phyloP scores from a whole-genome alignment of 1,284 basidiomycete species.

The Moesziomyces parantarcticus region DNA sequence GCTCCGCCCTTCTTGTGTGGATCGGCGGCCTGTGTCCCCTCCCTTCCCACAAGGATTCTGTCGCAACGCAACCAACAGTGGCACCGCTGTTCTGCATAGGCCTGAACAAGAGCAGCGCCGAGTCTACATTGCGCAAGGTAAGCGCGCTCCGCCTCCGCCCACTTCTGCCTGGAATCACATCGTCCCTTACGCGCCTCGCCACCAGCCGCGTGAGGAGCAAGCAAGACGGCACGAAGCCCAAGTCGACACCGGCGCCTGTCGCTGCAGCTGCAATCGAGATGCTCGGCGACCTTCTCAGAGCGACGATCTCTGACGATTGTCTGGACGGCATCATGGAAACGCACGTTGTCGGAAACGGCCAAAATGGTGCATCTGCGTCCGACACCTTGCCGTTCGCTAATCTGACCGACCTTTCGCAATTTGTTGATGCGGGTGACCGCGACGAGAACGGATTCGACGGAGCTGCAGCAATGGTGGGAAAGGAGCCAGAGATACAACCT shows the following conservation, averaged over 20 bases:
- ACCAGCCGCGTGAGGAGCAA: slow-evolving; percentile 25
- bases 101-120: background rate
- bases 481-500: background rate
- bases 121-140: background rate
- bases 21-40: slow-evolving; percentile 27
- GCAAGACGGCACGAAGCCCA: slow-evolving; percentile 2
- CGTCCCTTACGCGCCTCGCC: slow-evolving; percentile 33
- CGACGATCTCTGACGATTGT: slow-evolving; percentile 15
- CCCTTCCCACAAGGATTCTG: background rate
- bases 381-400: background rate
- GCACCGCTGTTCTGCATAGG: slow-evolving; percentile 3
- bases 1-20: slow-evolving; percentile 25
- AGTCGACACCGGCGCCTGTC: slow-evolving; percentile 18
- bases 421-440: slow-evolving; percentile 2
- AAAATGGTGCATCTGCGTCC: background rate
- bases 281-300: slow-evolving; percentile 22
- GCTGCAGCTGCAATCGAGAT: slow-evolving; percentile 16
- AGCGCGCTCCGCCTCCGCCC: slow-evolving; percentile 21
- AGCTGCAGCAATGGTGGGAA: background rate
- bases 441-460: background rate
- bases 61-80: background rate
- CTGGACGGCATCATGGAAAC: background rate
- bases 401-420: slow-evolving; percentile 21
- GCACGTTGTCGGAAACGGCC: background rate
- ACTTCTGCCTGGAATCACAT: slow-evolving; percentile 35